Evolutionary conservation across 1,284 basidiomycete species (phyloP).

Genomic region (Malassezia yamatoensis): DNA sequence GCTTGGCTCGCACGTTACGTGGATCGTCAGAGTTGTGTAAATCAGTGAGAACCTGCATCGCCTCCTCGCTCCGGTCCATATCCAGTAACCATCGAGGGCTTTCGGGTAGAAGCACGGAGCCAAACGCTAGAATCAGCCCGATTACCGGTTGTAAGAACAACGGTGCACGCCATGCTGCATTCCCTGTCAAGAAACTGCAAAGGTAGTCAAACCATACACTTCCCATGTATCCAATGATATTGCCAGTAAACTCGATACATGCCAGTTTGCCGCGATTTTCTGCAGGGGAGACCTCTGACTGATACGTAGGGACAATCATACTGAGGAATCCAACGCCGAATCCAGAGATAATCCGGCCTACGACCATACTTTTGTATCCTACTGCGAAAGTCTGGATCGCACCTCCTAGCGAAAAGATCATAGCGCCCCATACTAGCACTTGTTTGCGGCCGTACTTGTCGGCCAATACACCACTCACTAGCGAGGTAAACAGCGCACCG

Average conservation of each 20-base stretch:
- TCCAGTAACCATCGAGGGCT: constrained; percentile 92
- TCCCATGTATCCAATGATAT: constrained; percentile 81
- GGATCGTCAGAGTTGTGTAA: constrained; percentile 70
- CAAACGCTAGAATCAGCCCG: constrained; percentile 68
- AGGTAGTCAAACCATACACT: constrained; percentile 76
- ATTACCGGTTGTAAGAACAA: constrained; percentile 56
- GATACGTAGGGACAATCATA: constrained; percentile 94
- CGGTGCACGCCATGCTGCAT: constrained; percentile 50
- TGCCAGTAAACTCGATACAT: constrained; percentile 86
- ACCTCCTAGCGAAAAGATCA: constrained; percentile 79
- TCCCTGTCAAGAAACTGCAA: constrained; percentile 60
- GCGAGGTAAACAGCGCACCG: constrained; percentile 67
- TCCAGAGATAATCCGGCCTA: constrained; percentile 77
- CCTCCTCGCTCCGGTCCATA: constrained; percentile 71
- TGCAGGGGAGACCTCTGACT: constrained; percentile 89
- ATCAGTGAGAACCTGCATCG: constrained; percentile 78
- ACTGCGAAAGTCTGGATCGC: constrained; percentile 76
- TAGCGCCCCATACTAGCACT: constrained; percentile 75
- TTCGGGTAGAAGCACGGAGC: constrained; percentile 80
- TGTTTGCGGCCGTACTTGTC: constrained; percentile 77
- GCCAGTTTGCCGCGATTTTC: constrained; percentile 60
- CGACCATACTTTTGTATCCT: constrained; percentile 74
- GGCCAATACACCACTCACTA: constrained; percentile 76
- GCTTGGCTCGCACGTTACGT: constrained; percentile 62
- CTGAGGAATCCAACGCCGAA: constrained; percentile 79